These are phyloP conservation scores for Beauveria australis DNA, from an alignment of 2,329 filamentous ascomycete genomes.

Conservation along the genomic window DNA sequence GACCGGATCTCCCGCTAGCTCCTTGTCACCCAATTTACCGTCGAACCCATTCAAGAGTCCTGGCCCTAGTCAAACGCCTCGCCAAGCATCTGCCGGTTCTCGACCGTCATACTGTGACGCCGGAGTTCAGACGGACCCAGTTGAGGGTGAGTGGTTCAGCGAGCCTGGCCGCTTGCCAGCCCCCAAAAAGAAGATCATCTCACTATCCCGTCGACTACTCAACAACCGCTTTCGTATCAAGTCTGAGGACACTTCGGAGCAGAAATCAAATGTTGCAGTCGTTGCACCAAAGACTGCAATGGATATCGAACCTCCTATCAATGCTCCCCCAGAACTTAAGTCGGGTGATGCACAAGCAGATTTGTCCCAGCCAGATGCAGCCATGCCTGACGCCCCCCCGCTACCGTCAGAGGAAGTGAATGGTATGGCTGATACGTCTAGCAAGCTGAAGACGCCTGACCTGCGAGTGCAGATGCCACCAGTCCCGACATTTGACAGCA, in stretches of 20 bases:
- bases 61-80: constrained; percentile 19
- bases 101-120: constrained; percentile 41
- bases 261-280: constrained; percentile 18
- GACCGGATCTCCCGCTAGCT: constrained; percentile 41
- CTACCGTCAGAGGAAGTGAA: constrained; percentile 6
- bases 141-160: constrained; percentile 46
- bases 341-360: neutral
- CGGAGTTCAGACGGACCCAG: constrained; percentile 46
- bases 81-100: constrained; percentile 30
- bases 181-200: constrained; percentile 41
- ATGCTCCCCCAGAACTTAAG: constrained; percentile 26
- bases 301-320: constrained; percentile 24
- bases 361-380: neutral
- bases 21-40: constrained; percentile 29
- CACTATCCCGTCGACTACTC: constrained; percentile 44
- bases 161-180: constrained; percentile 26
- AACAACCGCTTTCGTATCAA: constrained; percentile 38
- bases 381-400: constrained; percentile 1
- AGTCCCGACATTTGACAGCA: constrained; percentile 40
- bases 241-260: constrained; percentile 31
- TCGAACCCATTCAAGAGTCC: constrained; percentile 18
- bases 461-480: constrained; percentile 50
- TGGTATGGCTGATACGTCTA: constrained; percentile 12
- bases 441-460: constrained; percentile 36
- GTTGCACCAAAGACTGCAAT: neutral